Base-by-base conservation (phyloP, 1,284 basidiomycete species). In the Heimioporus punctisporus region DNA sequence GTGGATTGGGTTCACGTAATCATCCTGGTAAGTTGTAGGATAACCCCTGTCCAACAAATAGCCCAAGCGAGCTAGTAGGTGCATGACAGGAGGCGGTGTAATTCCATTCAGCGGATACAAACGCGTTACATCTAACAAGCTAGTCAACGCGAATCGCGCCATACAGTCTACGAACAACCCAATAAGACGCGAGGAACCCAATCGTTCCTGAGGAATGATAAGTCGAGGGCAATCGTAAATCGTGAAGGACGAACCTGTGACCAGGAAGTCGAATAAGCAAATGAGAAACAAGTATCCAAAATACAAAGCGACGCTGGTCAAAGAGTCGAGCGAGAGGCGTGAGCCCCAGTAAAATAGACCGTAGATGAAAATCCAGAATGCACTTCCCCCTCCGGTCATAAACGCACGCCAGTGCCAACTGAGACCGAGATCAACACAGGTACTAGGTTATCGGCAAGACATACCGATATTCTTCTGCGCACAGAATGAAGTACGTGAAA, bases 361-460 rank as follows among this genome's bases (percentile, higher is more conserved):
- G 30, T 66, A 66, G 41, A 82, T 80, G 54, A 97, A 78, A 31
- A 98, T 76, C 96, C 97, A 99, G 71, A 97, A 87, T 0, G 95
- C 91, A 56, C 90, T 93, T 23, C 95, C 95, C 8, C 95, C 97
- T 30, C 96, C 97, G n/a, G 89, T 91, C 60, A 97, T 70, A 81
- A 98, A 98, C 6, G 94, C 83, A 42, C 95, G 84, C 96, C 97
- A 98, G 60, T 99, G 96, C 96, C 96, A 99, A 59, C 93, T 89
- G 45, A 27, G 14, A 24, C 14, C 27, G 12, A 26, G n/a, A 34
- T 68, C 34, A 63, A 27, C 12, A 45, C 30, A 12, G 19, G 30
- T 23, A 21, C 23, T 28, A 5, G 26, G 44, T 43, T n/a, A n/a
- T 21, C 21, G 19, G 47, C 23, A 46, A 52, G 57, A 34, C 77